Conservation (phyloP, 176 grass and related monocot genomes). For the sorghum (Sorghum bicolor) region Sorghum_bicolor_NCBIv3 NC_012871.2:4898501-4899000, state of each 20-base stretch:
- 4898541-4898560: conserved; percentile 73
- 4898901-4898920: too few relatives aligned
- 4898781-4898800: neutral
- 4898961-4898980: too few relatives aligned
- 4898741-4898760: conserved; percentile 25
- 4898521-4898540: conserved; percentile 83
- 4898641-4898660: conserved; percentile 2
- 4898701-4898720: neutral
- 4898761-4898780: neutral
- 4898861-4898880: too few relatives aligned
- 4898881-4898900: too few relatives aligned
- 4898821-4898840: neutral
- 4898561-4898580: conserved; percentile 29
- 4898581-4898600: conserved; percentile 24
- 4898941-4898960: too few relatives aligned
- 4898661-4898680: neutral
- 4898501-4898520: conserved; percentile 83
- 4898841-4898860: too few relatives aligned
- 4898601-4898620: neutral
- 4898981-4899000: too few relatives aligned
- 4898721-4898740: neutral
- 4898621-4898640: neutral
- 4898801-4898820: neutral
- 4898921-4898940: too few relatives aligned
- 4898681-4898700: neutral